These are phyloP conservation scores for Pythium inflatum DNA, from an alignment of 352 stramenopile species.

Conservation along the genomic window DNA sequence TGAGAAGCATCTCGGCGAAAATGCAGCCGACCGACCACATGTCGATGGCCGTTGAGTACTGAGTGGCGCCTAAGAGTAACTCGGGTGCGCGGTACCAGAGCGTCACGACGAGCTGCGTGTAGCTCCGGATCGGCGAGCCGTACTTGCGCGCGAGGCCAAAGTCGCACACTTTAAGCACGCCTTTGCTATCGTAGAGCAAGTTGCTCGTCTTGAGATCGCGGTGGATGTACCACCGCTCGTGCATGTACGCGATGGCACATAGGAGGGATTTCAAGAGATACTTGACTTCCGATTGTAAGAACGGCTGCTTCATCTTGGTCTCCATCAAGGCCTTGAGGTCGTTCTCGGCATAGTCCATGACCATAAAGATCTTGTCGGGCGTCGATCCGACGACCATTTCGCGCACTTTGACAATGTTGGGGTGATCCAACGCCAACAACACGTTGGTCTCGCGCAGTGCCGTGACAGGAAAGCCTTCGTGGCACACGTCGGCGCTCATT, in stretches of 20 bases:
- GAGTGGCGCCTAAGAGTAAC: constrained; percentile 89
- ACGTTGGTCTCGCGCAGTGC: constrained; percentile 88
- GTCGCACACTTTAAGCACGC: constrained; percentile 83
- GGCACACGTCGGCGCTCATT: constrained; percentile 70
- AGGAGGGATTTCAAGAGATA: constrained; percentile 93
- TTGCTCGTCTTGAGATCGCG: constrained; percentile 98
- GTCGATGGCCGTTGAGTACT: constrained; percentile 95
- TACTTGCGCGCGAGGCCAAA: constrained; percentile 88
- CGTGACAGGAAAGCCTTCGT: constrained; percentile 86
- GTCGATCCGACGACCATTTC: constrained; percentile 90
- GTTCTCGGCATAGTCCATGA: constrained; percentile 91
- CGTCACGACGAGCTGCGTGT: constrained; percentile 94
- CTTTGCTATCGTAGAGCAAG: constrained; percentile 92
- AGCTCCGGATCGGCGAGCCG: constrained; percentile 68
- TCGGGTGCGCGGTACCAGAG: constrained; percentile 95
- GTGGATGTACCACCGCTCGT: constrained; percentile 94
- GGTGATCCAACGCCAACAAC: constrained; percentile 77
- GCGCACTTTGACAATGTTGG: constrained; percentile 86
- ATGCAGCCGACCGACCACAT: constrained; percentile 98
- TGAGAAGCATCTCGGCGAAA: constrained; percentile 95
- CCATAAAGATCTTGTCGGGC: constrained; percentile 90
- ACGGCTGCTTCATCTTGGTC: constrained; percentile 81
- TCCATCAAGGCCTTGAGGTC: constrained; percentile 88
- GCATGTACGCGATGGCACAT: constrained; percentile 88
- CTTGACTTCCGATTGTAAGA: constrained; percentile 93